Conservation (phyloP, 2,329 filamentous ascomycete species). For the Diplodia intermedia region DNA sequence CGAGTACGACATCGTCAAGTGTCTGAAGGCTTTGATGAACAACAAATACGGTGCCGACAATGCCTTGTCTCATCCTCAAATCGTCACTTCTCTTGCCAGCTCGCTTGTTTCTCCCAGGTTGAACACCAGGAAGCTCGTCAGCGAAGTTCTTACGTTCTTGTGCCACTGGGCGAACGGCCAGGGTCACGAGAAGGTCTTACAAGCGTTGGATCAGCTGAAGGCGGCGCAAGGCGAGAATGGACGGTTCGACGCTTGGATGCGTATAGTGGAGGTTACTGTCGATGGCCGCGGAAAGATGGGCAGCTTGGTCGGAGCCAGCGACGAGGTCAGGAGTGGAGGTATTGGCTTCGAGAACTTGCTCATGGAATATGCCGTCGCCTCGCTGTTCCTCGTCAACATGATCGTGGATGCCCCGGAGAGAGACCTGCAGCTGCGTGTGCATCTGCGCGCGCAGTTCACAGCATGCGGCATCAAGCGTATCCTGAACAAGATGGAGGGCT, state of each 20-base stretch:
- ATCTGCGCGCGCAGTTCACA: conserved; percentile 94
- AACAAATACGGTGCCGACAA: conserved; percentile 99
- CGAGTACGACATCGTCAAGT: conserved; percentile 98
- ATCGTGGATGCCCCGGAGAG: conserved; percentile 88
- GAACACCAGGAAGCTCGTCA: conserved; percentile 91
- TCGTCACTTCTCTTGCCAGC: conserved; percentile 84
- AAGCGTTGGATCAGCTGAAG: conserved; percentile 92
- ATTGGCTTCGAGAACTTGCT: conserved; percentile 98
- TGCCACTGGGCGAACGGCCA: conserved; percentile 92
- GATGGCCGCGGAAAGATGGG: conserved; percentile 99
- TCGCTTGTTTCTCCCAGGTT: conserved; percentile 88
- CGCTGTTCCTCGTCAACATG: conserved; percentile 95
- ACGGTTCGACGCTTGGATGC: conserved; percentile 98
- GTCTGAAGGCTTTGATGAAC: conserved; percentile 96
- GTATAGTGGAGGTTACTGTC: conserved; percentile 94
- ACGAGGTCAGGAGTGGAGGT: conserved; percentile 92
- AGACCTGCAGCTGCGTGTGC: conserved; percentile 88
- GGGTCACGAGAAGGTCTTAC: conserved; percentile 91
- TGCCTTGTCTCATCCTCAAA: conserved; percentile 86
- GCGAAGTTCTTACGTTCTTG: conserved; percentile 93
- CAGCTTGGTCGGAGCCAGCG: conserved; percentile 93
- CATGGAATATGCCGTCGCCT: conserved; percentile 98
- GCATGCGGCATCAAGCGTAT: conserved; percentile 95
- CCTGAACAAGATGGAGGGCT: conserved; percentile 94
- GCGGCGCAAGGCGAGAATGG: conserved; percentile 88